Conservation (phyloP, 805 yeast genomes). For the Isabelozyma rhagii region DNA sequence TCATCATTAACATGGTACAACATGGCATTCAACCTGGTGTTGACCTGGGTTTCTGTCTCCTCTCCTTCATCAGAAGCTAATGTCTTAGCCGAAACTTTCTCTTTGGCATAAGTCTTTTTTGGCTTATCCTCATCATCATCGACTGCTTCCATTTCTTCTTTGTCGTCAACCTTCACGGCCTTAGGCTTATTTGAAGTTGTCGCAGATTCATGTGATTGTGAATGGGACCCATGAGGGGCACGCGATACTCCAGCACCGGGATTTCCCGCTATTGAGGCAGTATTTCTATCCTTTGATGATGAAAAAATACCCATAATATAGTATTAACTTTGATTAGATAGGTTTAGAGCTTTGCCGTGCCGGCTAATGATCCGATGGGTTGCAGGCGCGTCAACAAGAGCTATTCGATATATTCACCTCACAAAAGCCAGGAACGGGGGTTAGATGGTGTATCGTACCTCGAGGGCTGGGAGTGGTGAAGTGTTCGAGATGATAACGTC, state of each 20-base stretch:
- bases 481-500: background rate
- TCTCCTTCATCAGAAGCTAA: conserved; percentile 3
- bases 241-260: background rate
- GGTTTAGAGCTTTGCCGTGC: background rate
- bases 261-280: background rate
- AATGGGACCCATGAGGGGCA: background rate
- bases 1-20: conserved; percentile 38
- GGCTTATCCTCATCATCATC: background rate
- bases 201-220: background rate
- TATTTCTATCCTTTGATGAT: background rate
- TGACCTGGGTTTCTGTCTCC: conserved; percentile 29
- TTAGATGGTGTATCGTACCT: background rate
- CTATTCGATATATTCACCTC: background rate
- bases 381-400: background rate
- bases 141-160: background rate
- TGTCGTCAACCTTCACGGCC: background rate
- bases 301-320: background rate
- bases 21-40: conserved; percentile 37
- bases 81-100: conserved; percentile 2
- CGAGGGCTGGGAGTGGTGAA: background rate
- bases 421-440: background rate
- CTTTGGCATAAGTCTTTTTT: conserved; percentile 3
- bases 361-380: no score
- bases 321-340: background rate
- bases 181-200: background rate